phyloP scores from a whole-genome alignment of 331 rosid genomes.

The Spiraea crenata region DNA sequence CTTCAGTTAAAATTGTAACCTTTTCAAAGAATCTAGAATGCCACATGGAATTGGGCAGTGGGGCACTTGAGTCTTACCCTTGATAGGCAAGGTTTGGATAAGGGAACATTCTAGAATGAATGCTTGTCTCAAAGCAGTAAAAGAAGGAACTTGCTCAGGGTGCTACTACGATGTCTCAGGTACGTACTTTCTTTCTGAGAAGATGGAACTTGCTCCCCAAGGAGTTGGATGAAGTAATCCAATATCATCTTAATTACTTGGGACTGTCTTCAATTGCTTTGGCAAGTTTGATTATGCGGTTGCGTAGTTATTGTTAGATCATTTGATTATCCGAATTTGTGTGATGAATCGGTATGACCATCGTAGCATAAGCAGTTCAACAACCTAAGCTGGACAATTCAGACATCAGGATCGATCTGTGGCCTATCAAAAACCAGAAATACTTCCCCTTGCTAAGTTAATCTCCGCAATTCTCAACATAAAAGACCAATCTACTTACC shows the following conservation, averaged over 20 bases:
- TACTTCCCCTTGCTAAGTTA: too few species aligned
- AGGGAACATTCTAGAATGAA: not conserved
- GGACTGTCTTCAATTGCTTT: too few species aligned
- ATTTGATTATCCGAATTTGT: not conserved
- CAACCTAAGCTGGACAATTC: not conserved
- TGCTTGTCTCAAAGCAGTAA: not conserved
- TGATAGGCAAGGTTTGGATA: not conserved
- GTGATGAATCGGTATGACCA: not conserved
- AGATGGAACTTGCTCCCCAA: conserved; percentile 3
- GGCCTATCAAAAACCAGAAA: not conserved
- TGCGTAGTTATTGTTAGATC: too few species aligned
- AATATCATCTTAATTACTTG: too few species aligned
- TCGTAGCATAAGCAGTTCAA: too few species aligned
- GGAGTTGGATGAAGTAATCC: not conserved
- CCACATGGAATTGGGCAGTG: not conserved
- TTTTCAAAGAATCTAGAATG: not conserved
- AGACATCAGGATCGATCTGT: not conserved
- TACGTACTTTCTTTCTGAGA: not conserved
- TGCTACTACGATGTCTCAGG: not conserved
- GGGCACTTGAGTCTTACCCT: not conserved
- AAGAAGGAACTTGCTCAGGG: not conserved
- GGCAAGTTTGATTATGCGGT: too few species aligned
- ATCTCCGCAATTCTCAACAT: too few species aligned
- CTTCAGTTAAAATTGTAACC: too few species aligned
- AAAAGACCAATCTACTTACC: too few species aligned